Evolutionary conservation across 2,329 filamentous ascomycete species (phyloP).

Genomic region (Fusarium sp.): DNA sequence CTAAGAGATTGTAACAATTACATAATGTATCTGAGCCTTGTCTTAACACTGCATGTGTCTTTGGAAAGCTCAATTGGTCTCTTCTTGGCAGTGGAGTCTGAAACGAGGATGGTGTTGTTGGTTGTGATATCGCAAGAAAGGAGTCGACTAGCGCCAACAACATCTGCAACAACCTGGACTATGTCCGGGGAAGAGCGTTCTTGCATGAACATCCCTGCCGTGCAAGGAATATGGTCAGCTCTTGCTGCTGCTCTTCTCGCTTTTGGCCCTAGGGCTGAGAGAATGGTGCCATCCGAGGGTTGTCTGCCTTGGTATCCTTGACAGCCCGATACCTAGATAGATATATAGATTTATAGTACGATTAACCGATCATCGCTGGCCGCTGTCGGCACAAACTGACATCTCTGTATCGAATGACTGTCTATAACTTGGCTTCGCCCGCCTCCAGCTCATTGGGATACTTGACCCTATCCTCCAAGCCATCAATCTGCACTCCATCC

Average conservation of each 20-base stretch:
- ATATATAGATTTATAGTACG: conserved; percentile 1
- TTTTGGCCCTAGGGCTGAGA: background rate
- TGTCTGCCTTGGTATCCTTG: background rate
- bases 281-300: background rate
- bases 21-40: background rate
- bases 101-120: conserved; percentile 19
- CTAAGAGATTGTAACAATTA: background rate
- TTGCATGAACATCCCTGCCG: conserved; percentile 1
- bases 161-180: conserved; percentile 17
- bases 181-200: background rate
- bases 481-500: conserved; percentile 6
- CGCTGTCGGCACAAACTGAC: background rate
- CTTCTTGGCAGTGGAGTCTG: background rate
- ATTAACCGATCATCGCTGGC: background rate
- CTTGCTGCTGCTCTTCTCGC: background rate
- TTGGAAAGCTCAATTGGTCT: background rate
- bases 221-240: background rate
- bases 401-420: background rate
- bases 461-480: conserved; percentile 10
- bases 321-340: background rate
- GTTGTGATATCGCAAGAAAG: conserved; percentile 5
- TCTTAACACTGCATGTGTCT: background rate
- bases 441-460: conserved; percentile 47
- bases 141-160: conserved; percentile 33
- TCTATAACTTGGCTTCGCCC: conserved; percentile 35